Evolutionary conservation across 2,329 filamentous ascomycete genomes (phyloP).

Genomic region (Hirsutella minnesotensis): DNA sequence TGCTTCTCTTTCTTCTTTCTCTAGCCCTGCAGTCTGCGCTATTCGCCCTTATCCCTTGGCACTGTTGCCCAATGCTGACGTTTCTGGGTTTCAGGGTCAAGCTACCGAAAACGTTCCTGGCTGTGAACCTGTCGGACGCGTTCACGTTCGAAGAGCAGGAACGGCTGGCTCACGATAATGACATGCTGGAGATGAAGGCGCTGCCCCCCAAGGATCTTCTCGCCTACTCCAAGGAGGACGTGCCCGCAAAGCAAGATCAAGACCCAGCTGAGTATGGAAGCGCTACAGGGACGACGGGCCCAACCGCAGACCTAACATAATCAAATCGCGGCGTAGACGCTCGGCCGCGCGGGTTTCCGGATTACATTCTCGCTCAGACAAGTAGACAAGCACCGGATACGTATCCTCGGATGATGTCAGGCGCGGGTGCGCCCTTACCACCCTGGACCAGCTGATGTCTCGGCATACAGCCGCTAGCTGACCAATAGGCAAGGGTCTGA

Average conservation of each 20-base stretch:
- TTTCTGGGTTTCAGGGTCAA: conserved; percentile 38
- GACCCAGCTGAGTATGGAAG: neutral
- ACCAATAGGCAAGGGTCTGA: neutral
- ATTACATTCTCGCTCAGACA: neutral
- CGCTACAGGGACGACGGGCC: neutral
- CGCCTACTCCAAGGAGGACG: conserved; percentile 2
- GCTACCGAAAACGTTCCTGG: conserved; percentile 53
- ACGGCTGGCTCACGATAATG: conserved; percentile 34
- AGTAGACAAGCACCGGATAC: neutral
- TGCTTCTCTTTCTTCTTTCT: neutral
- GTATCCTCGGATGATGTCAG: neutral
- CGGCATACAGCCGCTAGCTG: neutral
- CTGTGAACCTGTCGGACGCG: conserved; percentile 51
- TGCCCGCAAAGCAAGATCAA: neutral
- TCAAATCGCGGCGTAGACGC: neutral
- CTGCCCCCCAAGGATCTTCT: conserved; percentile 17
- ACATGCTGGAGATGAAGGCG: conserved; percentile 36
- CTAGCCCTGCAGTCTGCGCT: neutral
- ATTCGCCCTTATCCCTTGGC: neutral
- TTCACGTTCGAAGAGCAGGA: conserved; percentile 48
- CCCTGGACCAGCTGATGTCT: conserved; percentile 3
- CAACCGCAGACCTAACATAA: neutral
- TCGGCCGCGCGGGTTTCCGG: neutral
- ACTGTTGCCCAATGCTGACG: neutral
- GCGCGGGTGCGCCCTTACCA: neutral